Evolutionary conservation across 2,329 filamentous ascomycete species (phyloP).

Genomic region (Alternaria alternata): DNA sequence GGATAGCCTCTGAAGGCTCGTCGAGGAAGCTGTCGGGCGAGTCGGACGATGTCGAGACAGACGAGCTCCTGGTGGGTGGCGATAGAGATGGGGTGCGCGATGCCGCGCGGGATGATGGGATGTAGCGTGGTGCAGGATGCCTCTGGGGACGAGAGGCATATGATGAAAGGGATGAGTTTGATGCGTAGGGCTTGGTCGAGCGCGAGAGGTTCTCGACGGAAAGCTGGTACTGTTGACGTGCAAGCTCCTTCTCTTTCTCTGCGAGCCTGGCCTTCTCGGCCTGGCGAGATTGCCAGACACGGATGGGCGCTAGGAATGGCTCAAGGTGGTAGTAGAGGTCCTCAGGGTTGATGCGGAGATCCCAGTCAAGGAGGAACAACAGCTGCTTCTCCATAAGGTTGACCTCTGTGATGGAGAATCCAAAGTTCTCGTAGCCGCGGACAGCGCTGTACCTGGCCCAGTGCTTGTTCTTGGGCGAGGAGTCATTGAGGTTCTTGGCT

Average conservation of each 20-base stretch:
- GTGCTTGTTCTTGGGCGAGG: constrained; percentile 99
- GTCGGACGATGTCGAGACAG: constrained; percentile 42
- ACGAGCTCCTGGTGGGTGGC: constrained; percentile 55
- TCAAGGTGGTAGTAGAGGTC: constrained; percentile 90
- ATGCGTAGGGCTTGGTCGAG: constrained; percentile 47
- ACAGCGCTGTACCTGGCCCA: constrained; percentile 94
- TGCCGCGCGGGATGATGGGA: constrained; percentile 46
- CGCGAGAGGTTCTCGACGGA: constrained; percentile 52
- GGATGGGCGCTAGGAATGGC: constrained; percentile 86
- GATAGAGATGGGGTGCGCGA: constrained; percentile 61
- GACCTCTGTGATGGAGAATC: constrained; percentile 93
- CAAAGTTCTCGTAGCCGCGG: constrained; percentile 76
- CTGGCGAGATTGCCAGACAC: constrained; percentile 63
- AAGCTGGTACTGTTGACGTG: constrained; percentile 49
- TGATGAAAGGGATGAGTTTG: constrained; percentile 43
- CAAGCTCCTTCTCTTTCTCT: constrained; percentile 54
- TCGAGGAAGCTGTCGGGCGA: constrained; percentile 48
- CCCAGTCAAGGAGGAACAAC: constrained; percentile 93
- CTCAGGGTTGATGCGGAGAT: constrained; percentile 82
- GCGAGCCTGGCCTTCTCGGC: constrained; percentile 62
- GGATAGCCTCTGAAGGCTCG: constrained; percentile 41
- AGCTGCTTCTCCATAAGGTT: constrained; percentile 99
- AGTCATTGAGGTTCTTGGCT: constrained; percentile 98
- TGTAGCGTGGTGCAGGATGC: constrained; percentile 36
- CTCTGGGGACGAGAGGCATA: constrained; percentile 40